Conservation (phyloP, 176 grass and related monocot genomes). For the Lolium perenne region DNA sequence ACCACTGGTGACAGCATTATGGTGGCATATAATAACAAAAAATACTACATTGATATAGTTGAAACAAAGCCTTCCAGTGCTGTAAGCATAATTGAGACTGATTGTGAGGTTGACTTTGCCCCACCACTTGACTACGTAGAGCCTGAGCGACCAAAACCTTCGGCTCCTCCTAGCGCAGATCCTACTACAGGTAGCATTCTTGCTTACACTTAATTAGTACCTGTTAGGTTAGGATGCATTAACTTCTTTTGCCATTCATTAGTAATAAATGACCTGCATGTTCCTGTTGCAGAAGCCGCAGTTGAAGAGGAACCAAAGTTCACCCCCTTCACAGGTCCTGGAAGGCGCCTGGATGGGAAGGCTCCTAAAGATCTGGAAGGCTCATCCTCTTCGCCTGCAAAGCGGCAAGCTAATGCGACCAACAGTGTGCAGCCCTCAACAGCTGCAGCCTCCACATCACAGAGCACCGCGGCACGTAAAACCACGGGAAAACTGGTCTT, state of each 20-base stretch:
- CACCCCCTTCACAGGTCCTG: conserved; percentile 70
- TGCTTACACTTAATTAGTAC: neutral
- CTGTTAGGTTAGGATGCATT: neutral
- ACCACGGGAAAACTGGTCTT: conserved; percentile 85
- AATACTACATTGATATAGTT: conserved; percentile 99
- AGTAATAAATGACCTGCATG: neutral
- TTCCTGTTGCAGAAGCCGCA: conserved; percentile 46
- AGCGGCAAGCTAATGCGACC: conserved; percentile 56
- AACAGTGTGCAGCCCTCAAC: conserved; percentile 52
- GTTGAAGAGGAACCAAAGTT: conserved; percentile 85
- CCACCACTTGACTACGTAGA: conserved; percentile 97
- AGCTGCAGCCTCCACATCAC: conserved; percentile 45
- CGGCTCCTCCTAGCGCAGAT: conserved; percentile 43
- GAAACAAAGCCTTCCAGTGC: conserved; percentile 92
- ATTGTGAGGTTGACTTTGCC: conserved; percentile 99
- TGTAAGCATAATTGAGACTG: conserved; percentile 97
- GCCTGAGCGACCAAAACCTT: conserved; percentile 63
- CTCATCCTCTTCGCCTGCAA: conserved; percentile 49
- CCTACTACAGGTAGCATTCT: conserved; percentile 52
- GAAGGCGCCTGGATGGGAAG: conserved; percentile 86
- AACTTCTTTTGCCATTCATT: conserved; percentile 35
- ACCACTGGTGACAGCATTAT: conserved; percentile 98
- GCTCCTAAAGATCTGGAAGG: conserved; percentile 57
- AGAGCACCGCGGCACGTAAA: conserved; percentile 55
- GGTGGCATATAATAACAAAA: conserved; percentile 98